These are phyloP conservation scores for Eugenia klotzschiana DNA, from an alignment of 441 rosid species.

Conservation along the genomic window DNA sequence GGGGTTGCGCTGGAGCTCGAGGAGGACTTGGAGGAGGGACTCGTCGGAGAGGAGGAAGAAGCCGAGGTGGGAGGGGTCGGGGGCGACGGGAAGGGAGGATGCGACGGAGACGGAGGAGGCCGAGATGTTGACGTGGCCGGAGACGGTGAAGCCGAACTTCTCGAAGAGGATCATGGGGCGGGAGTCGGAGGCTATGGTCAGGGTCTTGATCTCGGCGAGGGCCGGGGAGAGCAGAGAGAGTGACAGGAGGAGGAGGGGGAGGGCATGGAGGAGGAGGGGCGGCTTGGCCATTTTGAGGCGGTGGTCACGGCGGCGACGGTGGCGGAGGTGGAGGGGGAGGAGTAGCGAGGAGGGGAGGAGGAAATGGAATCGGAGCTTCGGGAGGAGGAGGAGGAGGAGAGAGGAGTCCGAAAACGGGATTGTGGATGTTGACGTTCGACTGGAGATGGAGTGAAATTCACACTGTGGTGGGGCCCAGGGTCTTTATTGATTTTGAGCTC, in stretches of 20 bases:
- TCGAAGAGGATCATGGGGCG: conserved; percentile 92
- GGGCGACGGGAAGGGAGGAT: conserved; percentile 22
- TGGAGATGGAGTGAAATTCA: background rate
- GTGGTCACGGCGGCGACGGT: background rate
- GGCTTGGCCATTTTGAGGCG: background rate
- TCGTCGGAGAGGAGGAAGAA: conserved; percentile 94
- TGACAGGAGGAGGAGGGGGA: conserved; percentile 7
- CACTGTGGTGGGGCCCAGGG: background rate
- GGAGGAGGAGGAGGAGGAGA: background rate
- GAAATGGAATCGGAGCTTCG: background rate
- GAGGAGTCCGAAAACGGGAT: background rate
- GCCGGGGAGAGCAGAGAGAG: conserved; percentile 17
- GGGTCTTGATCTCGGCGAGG: conserved; percentile 77
- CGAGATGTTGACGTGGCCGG: conserved; percentile 64
- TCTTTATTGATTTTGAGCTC: background rate
- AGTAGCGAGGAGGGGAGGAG: no score
- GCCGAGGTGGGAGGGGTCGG: conserved; percentile 62
- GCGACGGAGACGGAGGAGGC: conserved; percentile 21
- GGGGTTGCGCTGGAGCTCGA: conserved; percentile 70
- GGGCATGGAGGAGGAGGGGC: background rate
- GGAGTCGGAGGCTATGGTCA: conserved; percentile 43
- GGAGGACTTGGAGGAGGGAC: conserved; percentile 65
- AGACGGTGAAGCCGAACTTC: conserved; percentile 87
- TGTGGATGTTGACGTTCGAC: background rate
- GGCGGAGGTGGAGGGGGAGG: no score